Base-by-base conservation (phyloP, 83 land plant genomes). In the Thuja plicata region DNA sequence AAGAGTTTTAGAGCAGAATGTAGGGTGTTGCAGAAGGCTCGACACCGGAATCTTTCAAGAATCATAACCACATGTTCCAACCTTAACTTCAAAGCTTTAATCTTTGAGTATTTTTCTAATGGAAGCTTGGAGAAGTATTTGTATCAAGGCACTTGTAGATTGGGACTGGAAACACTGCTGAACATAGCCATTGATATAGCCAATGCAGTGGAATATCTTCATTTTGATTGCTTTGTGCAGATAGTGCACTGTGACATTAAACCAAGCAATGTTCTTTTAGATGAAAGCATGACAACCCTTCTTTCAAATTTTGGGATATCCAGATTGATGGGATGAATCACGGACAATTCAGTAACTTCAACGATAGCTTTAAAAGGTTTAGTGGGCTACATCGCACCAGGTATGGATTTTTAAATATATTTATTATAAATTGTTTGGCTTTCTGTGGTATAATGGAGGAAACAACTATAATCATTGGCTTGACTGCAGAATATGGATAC, bases 1-100 rank as follows among this genome's bases (percentile, higher is more conserved):
- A 88, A 90, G 50, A 88, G 48, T 46, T 90, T 88, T 41, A 45
- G 3, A 40, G 88, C 87, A 37, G 87, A 90, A 84, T 90, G 71
- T 83, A 57, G 74, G 0, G 89, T 79, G 24, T 84, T 88, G 70
- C 13, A 85, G 57, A 87, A 38, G 16, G 55, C 1, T 52, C 55
- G 16, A 52, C 55, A 52, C 8, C 55, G 16, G 3, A 52, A 52
- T 52, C 15, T 52, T 52, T 15, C 16, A 13, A 13, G 55, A 13
- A 52, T 52, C 55, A 52, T 12, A 52, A 52, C 55, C 13, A 52
- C 3, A 12, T 52, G 55, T 13, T 52, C 55, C 55, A 12, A 1
- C 16, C 16, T 1, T 21, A 40, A 90, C 37, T 90, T 90, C 86
- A 87, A 87, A 48, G 91, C 87, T 81, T 73, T 90, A 43, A 86